Conservation (phyloP, 371 early-diverging fungal species). For the Rhizopus arrhizus region DNA sequence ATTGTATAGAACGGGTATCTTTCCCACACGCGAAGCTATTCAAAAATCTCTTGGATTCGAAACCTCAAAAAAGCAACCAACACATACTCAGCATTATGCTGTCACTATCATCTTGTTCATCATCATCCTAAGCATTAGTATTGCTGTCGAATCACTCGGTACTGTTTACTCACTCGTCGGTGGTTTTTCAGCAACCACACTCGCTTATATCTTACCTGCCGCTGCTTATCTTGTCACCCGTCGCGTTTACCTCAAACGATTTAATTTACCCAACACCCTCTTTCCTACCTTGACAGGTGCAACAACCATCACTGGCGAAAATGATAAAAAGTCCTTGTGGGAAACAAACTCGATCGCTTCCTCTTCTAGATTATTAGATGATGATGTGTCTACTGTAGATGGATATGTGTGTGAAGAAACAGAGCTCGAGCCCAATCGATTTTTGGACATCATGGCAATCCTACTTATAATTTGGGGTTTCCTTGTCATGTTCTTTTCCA, state of each 20-base stretch:
- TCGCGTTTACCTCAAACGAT: constrained; percentile 1
- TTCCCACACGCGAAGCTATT: constrained; percentile 56
- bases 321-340: constrained; percentile 23
- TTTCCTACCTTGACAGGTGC: constrained; percentile 29
- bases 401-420: constrained; percentile 11
- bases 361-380: constrained; percentile 23
- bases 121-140: constrained; percentile 35
- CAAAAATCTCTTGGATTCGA: constrained; percentile 61
- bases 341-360: constrained; percentile 25
- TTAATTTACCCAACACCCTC: constrained; percentile 8
- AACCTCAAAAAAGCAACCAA: constrained; percentile 41
- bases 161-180: constrained; percentile 59
- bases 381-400: constrained; percentile 31
- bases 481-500: constrained; percentile 41
- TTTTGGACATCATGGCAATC: constrained; percentile 32
- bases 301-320: constrained; percentile 22
- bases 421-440: constrained; percentile 22
- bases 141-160: constrained; percentile 51
- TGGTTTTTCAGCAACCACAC: constrained; percentile 56
- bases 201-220: constrained; percentile 62
- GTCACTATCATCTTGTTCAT: constrained; percentile 49
- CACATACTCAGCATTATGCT: constrained; percentile 40
- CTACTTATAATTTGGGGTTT: constrained; percentile 42
- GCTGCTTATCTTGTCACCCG: constrained; percentile 49
- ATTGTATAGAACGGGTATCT: constrained; percentile 43